Evolutionary conservation across 1,284 basidiomycete species (phyloP).

Genomic region (Ceraceosorus bombacis): DNA sequence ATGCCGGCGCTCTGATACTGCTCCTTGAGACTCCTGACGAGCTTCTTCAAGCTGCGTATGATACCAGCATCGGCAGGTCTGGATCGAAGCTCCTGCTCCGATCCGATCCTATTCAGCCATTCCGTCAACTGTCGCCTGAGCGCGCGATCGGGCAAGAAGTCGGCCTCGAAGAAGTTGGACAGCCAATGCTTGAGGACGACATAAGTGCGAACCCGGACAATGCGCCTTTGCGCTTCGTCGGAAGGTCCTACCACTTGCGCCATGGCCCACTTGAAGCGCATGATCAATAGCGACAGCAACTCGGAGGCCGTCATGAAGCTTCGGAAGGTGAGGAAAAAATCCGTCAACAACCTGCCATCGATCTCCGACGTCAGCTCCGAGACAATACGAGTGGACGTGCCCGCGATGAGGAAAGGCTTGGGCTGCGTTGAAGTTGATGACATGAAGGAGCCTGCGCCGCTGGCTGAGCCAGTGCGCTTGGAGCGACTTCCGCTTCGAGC

Average conservation of each 20-base stretch:
- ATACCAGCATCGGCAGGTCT: slow-evolving; percentile 26
- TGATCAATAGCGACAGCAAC: slow-evolving; percentile 31
- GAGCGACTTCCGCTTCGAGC: neutral
- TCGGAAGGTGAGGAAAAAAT: slow-evolving; percentile 43
- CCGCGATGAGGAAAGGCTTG: slow-evolving; percentile 23
- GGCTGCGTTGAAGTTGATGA: slow-evolving; percentile 3
- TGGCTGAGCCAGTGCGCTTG: neutral
- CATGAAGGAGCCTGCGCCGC: slow-evolving; percentile 8
- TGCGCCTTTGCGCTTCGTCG: slow-evolving; percentile 32
- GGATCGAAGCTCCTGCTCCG: slow-evolving; percentile 17
- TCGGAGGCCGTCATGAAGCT: slow-evolving; percentile 25
- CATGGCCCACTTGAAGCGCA: slow-evolving; percentile 40
- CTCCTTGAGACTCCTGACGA: slow-evolving; percentile 31
- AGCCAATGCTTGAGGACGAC: slow-evolving; percentile 42
- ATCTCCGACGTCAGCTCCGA: slow-evolving; percentile 41
- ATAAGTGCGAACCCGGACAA: slow-evolving; percentile 39
- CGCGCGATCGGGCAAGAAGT: slow-evolving; percentile 32
- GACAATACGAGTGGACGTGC: slow-evolving; percentile 29
- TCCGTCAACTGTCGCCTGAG: slow-evolving; percentile 26
- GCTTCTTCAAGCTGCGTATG: slow-evolving; percentile 32
- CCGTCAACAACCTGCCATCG: slow-evolving; percentile 29
- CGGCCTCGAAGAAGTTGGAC: slow-evolving; percentile 35
- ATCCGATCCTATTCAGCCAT: slow-evolving; percentile 33
- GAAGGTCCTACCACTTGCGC: slow-evolving; percentile 17
- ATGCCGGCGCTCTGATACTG: slow-evolving; percentile 28